Base-by-base conservation (phyloP, 2,329 filamentous ascomycete species). In the Trichoderma brevicompactum region DNA sequence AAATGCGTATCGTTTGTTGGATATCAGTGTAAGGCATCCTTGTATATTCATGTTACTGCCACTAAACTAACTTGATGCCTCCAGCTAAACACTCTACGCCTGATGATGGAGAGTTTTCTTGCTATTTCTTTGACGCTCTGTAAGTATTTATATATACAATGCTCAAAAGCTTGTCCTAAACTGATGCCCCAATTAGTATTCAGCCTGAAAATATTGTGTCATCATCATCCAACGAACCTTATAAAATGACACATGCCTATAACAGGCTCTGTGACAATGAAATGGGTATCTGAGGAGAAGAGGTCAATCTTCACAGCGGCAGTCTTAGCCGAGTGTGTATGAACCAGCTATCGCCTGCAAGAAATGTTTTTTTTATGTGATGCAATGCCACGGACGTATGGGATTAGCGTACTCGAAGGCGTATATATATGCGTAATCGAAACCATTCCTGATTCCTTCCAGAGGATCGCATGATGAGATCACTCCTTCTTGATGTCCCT, bases 401-500 rank as follows among this genome's bases (percentile, higher is more conserved):
- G 17, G 23, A 41, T 53, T 43, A 34, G 34, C 52, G 15, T 43
- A 28, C 40, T 19, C n/a, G 46, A 15, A 34, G n/a, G n/a, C n/a
- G 36, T 41, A 28, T 28, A 44, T 38, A 28, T 23, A 34, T 10
- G 9, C 23, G 28, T 17, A 7, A 34, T 46, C 10, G 3, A 38
- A 28, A 5, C 17, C 28, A 63, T 23, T 44, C 7, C 19, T n/a
- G 9, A 40, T 4, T n/a, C 28, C 15, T 54, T 13, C 13, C 49
- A 40, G 15, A 15, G 32, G 17, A 12, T 17, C 40, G 7, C 32
- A 34, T 38, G 40, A 12, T 28, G 8, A 10, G 4, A 49, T 55
- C 32, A 64, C 28, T 58, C 44, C 36, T 65, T 62, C 49, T 65
- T 71, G 7, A 68, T 50, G 15, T 72, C 70, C 3, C 68, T 68